Evolutionary conservation across 106 monocot genomes (phyloP), one percentile per base, ranked within the genome.

Genomic region (Allium fistulosum): DNA sequence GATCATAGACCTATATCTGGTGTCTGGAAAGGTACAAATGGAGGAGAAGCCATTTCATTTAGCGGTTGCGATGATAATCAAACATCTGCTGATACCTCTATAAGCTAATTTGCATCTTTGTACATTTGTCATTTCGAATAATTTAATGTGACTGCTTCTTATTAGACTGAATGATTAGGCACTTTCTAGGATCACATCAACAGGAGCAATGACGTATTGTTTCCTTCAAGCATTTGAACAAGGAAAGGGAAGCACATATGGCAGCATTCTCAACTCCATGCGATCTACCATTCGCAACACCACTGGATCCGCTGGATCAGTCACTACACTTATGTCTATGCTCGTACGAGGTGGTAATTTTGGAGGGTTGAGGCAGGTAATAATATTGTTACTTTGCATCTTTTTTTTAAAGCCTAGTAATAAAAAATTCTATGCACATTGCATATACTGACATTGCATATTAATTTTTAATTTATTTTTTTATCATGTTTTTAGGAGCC

Each of bases 21-120:
- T 59, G 59, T 69, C 16, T 94, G 86, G 93, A 94, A 89, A 75
- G 93, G 93, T 22, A 86, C 93, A 58, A 84, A 51, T 78, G 93
- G 93, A 22, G 93, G 93, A 2, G 93, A 94, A 66, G 86, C 69
- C 47, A 86, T 89, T 51, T 86, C 89, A 49, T 94, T 94, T 65
- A 94, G 93, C 68, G 89, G 93, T 26, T 94, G 93, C 80, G 93
- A 90, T 80, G 93, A 94, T 66, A 8, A 90, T 63, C 93, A 94
- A 65, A 89, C 88, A 46, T 94, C 93, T 69, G 93, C 93, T 66
- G 93, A 94, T 77, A 94, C 93, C 53, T 83, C 93, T 52, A 86
- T 93, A 75, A 69, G 49, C 56, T 67, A 15, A 4, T 37, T 37
- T 37, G 37, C 5, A 5, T 37, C 37, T 37, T 37, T 37, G 37